These are phyloP conservation scores for Senna siamea DNA, from an alignment of 306 rosid genomes.

Conservation along the genomic window DNA sequence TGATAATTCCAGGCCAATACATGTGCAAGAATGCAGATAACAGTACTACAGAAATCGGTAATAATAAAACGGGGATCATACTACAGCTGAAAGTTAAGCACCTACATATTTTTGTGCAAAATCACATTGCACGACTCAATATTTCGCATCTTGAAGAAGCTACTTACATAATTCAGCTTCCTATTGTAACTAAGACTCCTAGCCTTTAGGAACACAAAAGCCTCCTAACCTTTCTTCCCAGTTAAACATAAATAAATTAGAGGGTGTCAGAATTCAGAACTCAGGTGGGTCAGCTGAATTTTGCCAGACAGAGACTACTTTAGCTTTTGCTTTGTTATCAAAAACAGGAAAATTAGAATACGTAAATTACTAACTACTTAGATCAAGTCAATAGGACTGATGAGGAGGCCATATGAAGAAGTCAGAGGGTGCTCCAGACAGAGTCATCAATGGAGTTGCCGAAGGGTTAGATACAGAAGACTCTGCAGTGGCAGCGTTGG, in stretches of 20 bases:
- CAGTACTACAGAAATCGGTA: no score
- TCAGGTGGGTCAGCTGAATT: conserved; percentile 51
- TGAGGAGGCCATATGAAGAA: conserved; percentile 79
- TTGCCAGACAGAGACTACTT: conserved; percentile 22
- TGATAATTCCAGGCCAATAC: no score
- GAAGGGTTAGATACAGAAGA: conserved; percentile 28
- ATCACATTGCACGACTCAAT: conserved; percentile 6
- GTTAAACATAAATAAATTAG: conserved; percentile 39
- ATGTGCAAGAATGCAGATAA: no score
- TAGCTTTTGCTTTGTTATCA: conserved; percentile 45
- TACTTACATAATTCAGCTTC: conserved; percentile 51
- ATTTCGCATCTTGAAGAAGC: conserved; percentile 38
- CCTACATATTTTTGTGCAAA: conserved; percentile 1
- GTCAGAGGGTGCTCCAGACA: conserved; percentile 52
- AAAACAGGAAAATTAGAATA: conserved; percentile 22
- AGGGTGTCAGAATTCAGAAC: conserved; percentile 45
- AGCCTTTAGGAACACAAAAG: conserved; percentile 43
- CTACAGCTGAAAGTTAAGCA: conserved; percentile 12
- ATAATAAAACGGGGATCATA: neutral
- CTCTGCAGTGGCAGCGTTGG: conserved; percentile 33
- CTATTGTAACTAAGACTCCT: conserved; percentile 35
- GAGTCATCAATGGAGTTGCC: conserved; percentile 34
- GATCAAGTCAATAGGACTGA: conserved; percentile 49
- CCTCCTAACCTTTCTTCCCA: conserved; percentile 38
- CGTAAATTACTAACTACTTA: neutral